Base-by-base conservation (phyloP, 73 alveolate genomes). In the Symbiodinium natans region DNA sequence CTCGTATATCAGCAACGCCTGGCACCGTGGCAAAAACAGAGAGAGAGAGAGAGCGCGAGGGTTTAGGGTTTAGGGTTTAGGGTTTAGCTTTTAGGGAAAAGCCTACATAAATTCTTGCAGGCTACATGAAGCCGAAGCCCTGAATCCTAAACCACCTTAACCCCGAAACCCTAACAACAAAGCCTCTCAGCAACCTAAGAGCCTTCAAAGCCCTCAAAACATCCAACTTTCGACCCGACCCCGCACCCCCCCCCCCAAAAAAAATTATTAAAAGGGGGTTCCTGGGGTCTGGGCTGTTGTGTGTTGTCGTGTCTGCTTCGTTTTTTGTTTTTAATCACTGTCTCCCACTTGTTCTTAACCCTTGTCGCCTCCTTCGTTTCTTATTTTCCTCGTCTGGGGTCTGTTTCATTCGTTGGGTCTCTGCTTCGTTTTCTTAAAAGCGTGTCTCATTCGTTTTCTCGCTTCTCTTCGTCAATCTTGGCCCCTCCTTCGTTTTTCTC, bases 1-100 rank as follows among this genome's bases (percentile, higher is more conserved):
- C 54, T 90, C 97, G 41, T 90, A 90, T 88, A 90, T 90, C 59
- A 90, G 88, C 29, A 90, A 31, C 40, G 97, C 97, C 27, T 25
- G 38, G 17, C 9, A 46, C 59, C 13, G n/a, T n/a, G n/a, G n/a
- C n/a, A n/a, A n/a, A n/a, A n/a, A n/a, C n/a, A n/a, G n/a, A n/a
- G n/a, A n/a, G n/a, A n/a, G n/a, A n/a, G n/a, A n/a, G n/a, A n/a
- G n/a, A 5, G 63, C 27, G 63, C 1, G 10, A 48, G 63, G 77
- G 8, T 59, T 17, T 59, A 27, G 77, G 77, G 77, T 59, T 59
- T 59, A 27, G 77, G 77, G 77, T 48, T 48, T 48, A 48, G 17
- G 63, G n/a, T 52, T 52, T 52, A 10, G 68, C 29, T 21, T 52
- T 52, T 52, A 52, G 68, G 68, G 68, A 11, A 17, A 52, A 52